A percentile compares a stretch with the other conserved stretches of the same genome.
These are phyloP conservation scores for Hansenula anomala DNA, from an alignment of 1,139 yeast genomes.

Conservation along the genomic window DNA sequence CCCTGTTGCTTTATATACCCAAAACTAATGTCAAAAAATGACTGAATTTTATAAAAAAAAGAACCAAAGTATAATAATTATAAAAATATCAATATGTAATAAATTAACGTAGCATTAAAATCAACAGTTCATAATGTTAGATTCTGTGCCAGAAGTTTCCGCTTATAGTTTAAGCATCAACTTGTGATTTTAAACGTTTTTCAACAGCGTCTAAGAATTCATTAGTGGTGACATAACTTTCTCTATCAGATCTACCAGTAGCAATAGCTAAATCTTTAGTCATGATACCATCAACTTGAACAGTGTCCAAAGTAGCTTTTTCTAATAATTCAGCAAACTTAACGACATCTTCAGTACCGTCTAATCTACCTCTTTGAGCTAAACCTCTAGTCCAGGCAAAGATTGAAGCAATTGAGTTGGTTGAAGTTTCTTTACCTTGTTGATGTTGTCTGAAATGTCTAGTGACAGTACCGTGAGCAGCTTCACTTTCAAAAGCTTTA, in stretches of 20 bases:
- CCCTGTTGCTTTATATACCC: conserved; percentile 15
- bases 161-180: conserved; percentile 5
- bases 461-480: conserved; percentile 97
- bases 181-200: conserved; percentile 32
- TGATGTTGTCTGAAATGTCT: conserved; percentile 95
- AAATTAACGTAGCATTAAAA: neutral
- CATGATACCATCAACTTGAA: conserved; percentile 80
- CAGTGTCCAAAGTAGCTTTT: conserved; percentile 82
- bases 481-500: conserved; percentile 90
- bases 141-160: neutral
- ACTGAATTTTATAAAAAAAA: neutral
- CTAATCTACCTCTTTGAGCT: conserved; percentile 86
- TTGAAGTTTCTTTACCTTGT: conserved; percentile 95
- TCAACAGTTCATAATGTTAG: conserved; percentile 7
- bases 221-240: conserved; percentile 79
- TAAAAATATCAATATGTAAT: neutral
- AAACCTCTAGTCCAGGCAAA: conserved; percentile 96
- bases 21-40: neutral
- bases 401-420: conserved; percentile 96
- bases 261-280: conserved; percentile 93
- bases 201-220: conserved; percentile 87
- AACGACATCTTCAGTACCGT: conserved; percentile 77
- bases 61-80: too few relatives aligned
- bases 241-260: conserved; percentile 77
- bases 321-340: conserved; percentile 76